Evolutionary conservation across 2,329 filamentous ascomycete species (phyloP), one percentile per base, ranked within the genome.

Genomic region (Sporothrix humicola): DNA sequence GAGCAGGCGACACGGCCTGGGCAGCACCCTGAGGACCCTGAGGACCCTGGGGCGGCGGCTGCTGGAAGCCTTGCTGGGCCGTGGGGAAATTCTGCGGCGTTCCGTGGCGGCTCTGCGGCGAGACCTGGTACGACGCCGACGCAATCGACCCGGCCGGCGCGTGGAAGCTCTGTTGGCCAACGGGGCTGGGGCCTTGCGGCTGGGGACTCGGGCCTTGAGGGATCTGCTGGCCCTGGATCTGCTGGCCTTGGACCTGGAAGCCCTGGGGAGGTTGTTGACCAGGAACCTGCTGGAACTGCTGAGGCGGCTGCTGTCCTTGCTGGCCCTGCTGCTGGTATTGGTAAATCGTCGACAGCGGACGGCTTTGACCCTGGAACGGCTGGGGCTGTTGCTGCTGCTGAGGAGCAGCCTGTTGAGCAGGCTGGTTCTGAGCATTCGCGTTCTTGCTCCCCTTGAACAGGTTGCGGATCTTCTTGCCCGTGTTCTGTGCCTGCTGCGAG

Each of bases 381-480:
- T 63, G 48, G 5, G 44, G 56, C 61, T 52, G 42, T 12, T 72
- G 73, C 8, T 72, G 58, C 26, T 37, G 15, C 37, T 52, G 54
- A 56, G 50, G 72, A 44, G 71, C 31, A 37, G 31, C 31, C 31
- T 37, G 59, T 17, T 48, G 46, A n/a, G 44, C 42, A 13, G 54
- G 44, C 15, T 54, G 46, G 13, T 58, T 26, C 10, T 54, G 20
- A n/a, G 23, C 8, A 9, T 26, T 63, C 42, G 72, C 73, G 3
- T 69, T 15, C 72, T 74, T 72, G 56, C 54, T 73, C 2, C 73
- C 50, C 54, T 74, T 75, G 17, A 76, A 31, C 1, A 74, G 26
- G 42, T 61, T 66, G 9, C 74, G 73, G 4, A 76, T 63, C 66
- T 70, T 74, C 69, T 74, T 75, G 12, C 73, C 69, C 4, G 68